A percentile compares a stretch with the other conserved stretches of the same genome.
Evolutionary conservation across 1,139 yeast species (phyloP).

Genomic region (Yamadazyma diospyri): DNA sequence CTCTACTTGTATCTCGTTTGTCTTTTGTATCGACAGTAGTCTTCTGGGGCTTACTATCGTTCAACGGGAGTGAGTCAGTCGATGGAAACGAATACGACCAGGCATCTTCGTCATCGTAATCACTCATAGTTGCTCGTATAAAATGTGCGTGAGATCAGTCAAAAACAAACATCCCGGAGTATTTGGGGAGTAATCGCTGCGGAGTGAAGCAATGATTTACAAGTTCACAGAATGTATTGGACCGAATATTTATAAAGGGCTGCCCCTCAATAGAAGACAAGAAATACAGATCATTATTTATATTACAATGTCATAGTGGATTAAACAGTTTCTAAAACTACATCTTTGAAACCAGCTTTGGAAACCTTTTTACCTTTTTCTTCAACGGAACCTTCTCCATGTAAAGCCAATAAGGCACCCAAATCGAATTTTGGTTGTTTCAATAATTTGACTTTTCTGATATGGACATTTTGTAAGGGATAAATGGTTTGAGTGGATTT

Average conservation of each 20-base stretch:
- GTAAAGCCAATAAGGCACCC: slow-evolving; percentile 49
- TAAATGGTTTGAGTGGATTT: slow-evolving; percentile 49
- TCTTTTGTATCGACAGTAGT: not conserved
- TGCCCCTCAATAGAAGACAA: not conserved
- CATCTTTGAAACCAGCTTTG: slow-evolving; percentile 49
- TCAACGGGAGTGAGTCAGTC: slow-evolving; percentile 22
- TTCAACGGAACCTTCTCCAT: slow-evolving; percentile 49
- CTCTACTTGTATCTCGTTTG: not conserved
- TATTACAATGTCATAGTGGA: slow-evolving; percentile 5
- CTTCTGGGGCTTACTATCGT: not conserved
- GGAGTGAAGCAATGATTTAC: no score
- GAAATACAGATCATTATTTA: slow-evolving; percentile 1
- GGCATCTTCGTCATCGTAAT: slow-evolving; percentile 29
- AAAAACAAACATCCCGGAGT: no score
- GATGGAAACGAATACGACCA: slow-evolving; percentile 48
- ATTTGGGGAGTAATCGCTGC: not conserved
- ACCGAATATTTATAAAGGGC: no score
- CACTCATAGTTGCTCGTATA: slow-evolving; percentile 9
- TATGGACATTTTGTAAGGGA: slow-evolving; percentile 52
- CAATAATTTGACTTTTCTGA: slow-evolving; percentile 51
- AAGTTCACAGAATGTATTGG: no score
- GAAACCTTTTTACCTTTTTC: slow-evolving; percentile 52
- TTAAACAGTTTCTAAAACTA: slow-evolving; percentile 47
- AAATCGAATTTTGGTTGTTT: slow-evolving; percentile 53
- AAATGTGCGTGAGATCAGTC: not conserved